Evolutionary conservation across 176 grass and related monocot genomes (phyloP).

Genomic region (sorghum (Sorghum bicolor)): DNA sequence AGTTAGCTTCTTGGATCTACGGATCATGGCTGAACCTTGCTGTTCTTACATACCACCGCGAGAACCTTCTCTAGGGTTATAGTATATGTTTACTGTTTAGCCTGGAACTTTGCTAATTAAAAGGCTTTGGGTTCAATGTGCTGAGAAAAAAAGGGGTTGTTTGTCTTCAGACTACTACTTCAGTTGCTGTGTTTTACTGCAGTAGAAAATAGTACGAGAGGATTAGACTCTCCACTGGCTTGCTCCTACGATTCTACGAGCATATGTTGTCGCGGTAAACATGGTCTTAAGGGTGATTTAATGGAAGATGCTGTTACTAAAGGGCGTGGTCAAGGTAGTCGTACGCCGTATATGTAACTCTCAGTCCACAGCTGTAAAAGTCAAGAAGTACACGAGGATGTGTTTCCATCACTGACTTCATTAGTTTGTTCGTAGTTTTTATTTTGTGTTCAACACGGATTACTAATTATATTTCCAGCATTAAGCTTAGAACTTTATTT

Average conservation of each 20-base stretch:
- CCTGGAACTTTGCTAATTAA: neutral
- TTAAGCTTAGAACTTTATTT: neutral
- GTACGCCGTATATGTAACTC: no score
- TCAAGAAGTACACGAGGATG: neutral
- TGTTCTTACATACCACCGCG: neutral
- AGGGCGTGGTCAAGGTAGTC: neutral
- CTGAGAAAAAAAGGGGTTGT: neutral
- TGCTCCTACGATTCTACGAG: neutral
- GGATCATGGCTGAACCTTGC: neutral
- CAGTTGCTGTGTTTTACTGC: neutral
- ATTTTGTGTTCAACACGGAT: no score
- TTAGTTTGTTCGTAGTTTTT: no score
- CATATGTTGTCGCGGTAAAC: neutral
- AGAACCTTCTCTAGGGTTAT: neutral
- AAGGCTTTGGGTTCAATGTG: neutral
- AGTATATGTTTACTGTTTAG: neutral
- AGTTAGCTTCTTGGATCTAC: constrained; percentile 19
- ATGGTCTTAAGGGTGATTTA: neutral
- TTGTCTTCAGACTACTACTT: neutral
- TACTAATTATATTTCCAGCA: no score
- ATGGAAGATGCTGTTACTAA: neutral
- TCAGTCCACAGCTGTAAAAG: neutral
- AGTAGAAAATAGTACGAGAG: no score
- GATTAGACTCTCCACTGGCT: no score
- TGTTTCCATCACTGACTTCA: neutral